Conservation (phyloP, 768 basidiomycete species). For the Tylopilus intermedius region DNA sequence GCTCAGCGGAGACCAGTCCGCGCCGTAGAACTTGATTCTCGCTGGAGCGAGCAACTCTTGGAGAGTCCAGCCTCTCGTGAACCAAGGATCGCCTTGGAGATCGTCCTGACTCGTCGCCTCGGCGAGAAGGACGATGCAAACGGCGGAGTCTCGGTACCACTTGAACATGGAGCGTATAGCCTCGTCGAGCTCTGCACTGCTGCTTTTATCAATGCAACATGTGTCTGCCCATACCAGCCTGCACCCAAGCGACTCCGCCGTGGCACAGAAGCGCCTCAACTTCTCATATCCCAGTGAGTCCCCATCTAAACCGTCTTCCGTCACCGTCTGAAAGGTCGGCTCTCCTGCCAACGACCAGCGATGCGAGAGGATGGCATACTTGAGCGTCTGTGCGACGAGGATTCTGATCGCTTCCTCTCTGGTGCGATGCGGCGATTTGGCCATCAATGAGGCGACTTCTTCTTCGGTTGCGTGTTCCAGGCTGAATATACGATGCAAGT, state of each 20-base stretch:
- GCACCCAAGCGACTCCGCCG: slow-evolving; percentile 13
- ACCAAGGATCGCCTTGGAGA: slow-evolving; percentile 21
- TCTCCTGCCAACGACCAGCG: slow-evolving; percentile 14
- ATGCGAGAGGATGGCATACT: slow-evolving; percentile 16
- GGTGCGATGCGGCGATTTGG: not conserved
- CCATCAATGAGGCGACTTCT: not conserved
- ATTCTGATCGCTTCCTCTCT: slow-evolving; percentile 3
- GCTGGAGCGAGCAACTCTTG: slow-evolving; percentile 22
- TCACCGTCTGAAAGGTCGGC: slow-evolving; percentile 8
- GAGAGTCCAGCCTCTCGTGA: slow-evolving; percentile 18
- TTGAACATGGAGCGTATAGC: slow-evolving; percentile 28
- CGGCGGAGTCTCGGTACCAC: slow-evolving; percentile 20
- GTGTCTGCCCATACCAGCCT: slow-evolving; percentile 25
- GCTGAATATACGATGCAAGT: slow-evolving; percentile 11
- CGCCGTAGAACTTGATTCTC: slow-evolving; percentile 18
- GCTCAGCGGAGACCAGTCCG: slow-evolving; percentile 15
- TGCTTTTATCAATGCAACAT: slow-evolving; percentile 24
- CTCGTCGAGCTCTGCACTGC: slow-evolving; percentile 29
- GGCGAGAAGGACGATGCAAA: slow-evolving; percentile 22
- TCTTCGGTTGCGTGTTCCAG: slow-evolving; percentile 7
- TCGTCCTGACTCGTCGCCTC: not conserved
- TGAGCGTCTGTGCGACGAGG: slow-evolving; percentile 8
- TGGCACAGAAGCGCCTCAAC: slow-evolving; percentile 12
- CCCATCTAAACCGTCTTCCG: slow-evolving; percentile 1
- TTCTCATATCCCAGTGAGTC: slow-evolving; percentile 10